Conservation (phyloP, 2,329 filamentous ascomycete genomes). For the Colletotrichum caudatum region DNA sequence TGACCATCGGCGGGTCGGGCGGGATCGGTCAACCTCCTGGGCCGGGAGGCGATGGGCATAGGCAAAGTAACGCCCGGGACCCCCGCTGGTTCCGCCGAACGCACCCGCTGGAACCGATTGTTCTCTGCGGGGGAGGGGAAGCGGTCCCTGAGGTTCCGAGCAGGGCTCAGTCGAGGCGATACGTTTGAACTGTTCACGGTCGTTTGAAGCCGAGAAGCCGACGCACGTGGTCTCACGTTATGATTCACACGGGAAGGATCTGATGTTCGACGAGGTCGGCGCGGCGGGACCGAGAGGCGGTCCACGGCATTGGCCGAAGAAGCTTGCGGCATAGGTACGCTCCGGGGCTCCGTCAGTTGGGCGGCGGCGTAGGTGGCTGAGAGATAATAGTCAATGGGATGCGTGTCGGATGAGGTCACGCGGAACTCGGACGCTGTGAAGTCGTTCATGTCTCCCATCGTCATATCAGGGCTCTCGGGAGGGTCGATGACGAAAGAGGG, state of each 20-base stretch:
- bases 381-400: slow-evolving; percentile 24
- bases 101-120: not conserved
- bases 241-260: not conserved
- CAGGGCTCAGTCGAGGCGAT: not conserved
- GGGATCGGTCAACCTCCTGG: not conserved
- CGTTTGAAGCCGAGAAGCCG: not conserved
- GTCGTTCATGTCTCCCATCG: slow-evolving; percentile 1
- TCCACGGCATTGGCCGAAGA: not conserved
- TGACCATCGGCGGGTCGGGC: not conserved
- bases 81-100: not conserved
- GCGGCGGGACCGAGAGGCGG: not conserved
- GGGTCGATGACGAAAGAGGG: slow-evolving; percentile 25
- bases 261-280: not conserved
- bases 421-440: not conserved
- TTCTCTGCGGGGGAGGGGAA: not conserved
- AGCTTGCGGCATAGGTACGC: not conserved
- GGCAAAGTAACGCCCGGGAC: not conserved
- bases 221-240: not conserved
- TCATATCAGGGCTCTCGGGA: slow-evolving; percentile 6
- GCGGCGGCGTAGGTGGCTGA: not conserved
- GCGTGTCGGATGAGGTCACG: not conserved
- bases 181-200: not conserved
- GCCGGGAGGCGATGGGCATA: slow-evolving; percentile 14
- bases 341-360: not conserved
- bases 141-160: not conserved